Percentiles rank a stretch among this genome's conserved stretches.
These are phyloP conservation scores for Russula sp. DNA, from an alignment of 768 basidiomycete species.

Conservation along the genomic window DNA sequence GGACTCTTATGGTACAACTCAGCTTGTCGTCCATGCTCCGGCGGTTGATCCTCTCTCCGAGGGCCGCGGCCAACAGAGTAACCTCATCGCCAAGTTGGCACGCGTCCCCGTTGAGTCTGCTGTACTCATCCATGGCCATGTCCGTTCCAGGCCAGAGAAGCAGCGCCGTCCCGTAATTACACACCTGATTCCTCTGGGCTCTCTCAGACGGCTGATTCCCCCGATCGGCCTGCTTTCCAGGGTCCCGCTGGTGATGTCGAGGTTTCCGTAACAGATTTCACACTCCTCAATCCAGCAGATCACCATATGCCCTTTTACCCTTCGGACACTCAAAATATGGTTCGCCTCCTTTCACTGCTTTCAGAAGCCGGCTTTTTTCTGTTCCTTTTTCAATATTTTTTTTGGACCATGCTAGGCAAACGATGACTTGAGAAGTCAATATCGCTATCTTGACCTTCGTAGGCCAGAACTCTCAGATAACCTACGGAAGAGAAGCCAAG, in stretches of 20 bases:
- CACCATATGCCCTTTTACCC: constrained; percentile 76
- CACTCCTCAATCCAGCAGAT: constrained; percentile 73
- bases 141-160: constrained; percentile 54
- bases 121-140: constrained; percentile 66
- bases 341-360: constrained; percentile 31
- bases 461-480: constrained; percentile 67
- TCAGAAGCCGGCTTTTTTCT: constrained; percentile 5
- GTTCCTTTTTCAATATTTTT: neutral
- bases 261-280: constrained; percentile 61
- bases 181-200: neutral
- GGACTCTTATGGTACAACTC: constrained; percentile 68
- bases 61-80: constrained; percentile 17
- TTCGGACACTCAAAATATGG: constrained; percentile 67
- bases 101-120: constrained; percentile 70
- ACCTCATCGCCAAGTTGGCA: constrained; percentile 40
- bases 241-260: constrained; percentile 70
- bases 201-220: constrained; percentile 2
- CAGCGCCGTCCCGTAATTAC: constrained; percentile 49
- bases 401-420: constrained; percentile 48
- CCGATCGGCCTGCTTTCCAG: constrained; percentile 29
- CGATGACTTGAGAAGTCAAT: constrained; percentile 77
- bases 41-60: constrained; percentile 9
- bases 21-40: constrained; percentile 57
- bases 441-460: constrained; percentile 86
- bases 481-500: constrained; percentile 71